Evolutionary conservation across 805 yeast species (phyloP).

Genomic region (Kodamaea fukazawae): DNA sequence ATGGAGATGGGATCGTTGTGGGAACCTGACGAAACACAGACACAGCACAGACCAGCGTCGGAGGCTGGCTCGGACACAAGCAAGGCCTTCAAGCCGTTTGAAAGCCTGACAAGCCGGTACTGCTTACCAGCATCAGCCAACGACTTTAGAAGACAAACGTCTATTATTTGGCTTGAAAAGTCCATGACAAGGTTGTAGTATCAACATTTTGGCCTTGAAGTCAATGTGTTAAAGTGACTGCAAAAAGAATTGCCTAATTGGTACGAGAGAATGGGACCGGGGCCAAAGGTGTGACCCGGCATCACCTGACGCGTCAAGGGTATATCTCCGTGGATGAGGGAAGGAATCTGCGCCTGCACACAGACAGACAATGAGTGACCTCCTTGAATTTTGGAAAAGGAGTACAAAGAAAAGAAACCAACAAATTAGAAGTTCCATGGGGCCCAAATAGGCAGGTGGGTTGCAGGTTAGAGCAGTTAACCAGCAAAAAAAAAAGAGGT

Average conservation of each 20-base stretch:
- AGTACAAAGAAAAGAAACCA: too few species aligned
- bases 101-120: constrained; percentile 48
- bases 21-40: constrained; percentile 79
- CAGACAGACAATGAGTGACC: too few species aligned
- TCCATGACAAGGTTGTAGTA: not conserved
- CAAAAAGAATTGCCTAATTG: constrained; percentile 4
- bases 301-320: too few species aligned
- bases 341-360: too few species aligned
- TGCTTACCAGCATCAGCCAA: constrained; percentile 34
- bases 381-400: too few species aligned
- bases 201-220: too few species aligned
- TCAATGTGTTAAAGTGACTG: constrained; percentile 3
- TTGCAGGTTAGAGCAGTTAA: too few species aligned
- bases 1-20: constrained; percentile 68
- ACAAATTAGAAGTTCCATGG: too few species aligned
- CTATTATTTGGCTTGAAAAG: constrained; percentile 8
- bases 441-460: too few species aligned
- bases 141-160: constrained; percentile 29
- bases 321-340: too few species aligned
- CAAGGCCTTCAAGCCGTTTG: constrained; percentile 67
- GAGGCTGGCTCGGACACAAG: constrained; percentile 74
- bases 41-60: constrained; percentile 62
- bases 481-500: too few species aligned
- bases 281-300: too few species aligned
- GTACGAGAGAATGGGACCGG: not conserved